Evolutionary conservation across 192 early-diverging fungal species (phyloP), one percentile per base, ranked within the genome.

Genomic region (Backusella macrospora): DNA sequence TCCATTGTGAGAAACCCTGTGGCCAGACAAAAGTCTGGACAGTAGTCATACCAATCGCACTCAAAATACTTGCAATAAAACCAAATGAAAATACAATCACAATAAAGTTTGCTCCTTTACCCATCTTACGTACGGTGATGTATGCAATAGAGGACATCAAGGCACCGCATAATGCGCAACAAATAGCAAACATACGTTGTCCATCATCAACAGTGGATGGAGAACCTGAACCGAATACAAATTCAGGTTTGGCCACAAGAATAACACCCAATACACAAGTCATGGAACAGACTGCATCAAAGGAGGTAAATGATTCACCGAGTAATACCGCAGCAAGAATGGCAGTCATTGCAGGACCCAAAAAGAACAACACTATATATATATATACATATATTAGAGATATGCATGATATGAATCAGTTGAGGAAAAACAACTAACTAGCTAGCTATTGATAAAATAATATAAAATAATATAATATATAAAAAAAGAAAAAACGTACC

Each of bases 41-140:
- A 8, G 70, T 38, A n/a, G 69, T 71, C n/a, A 88, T 64, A 1
- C 82, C 87, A 76, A 87, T 13, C 42, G 70, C 2, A 71, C 74
- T 52, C 10, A 92, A 68, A 2, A 88, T 46, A 21, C 86, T 78
- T 26, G 88, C 87, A 66, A 92, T 74, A 5, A 78, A 78, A 21
- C 93, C 93, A 84, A 93, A 93, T 62, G 92, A 93, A 26, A 88
- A 85, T 4, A 93, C 92, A 65, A 93, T 91, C 43, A 92, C 90
- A 84, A 93, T 90, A 29, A 84, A 90, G 69, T 92, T 89, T 16
- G 88, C 90, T 6, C 82, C 79, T n/a, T 83, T 80, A 6, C 92
- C 92, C 49, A 93, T 86, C 71, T 88, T 87, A 65, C 92, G 90
- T 37, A 93, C 91, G 10, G 90, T 78, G 34, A 87, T 85, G 68